Conservation (phyloP, 2,329 filamentous ascomycete genomes). For the Aureobasidium sp. region DNA sequence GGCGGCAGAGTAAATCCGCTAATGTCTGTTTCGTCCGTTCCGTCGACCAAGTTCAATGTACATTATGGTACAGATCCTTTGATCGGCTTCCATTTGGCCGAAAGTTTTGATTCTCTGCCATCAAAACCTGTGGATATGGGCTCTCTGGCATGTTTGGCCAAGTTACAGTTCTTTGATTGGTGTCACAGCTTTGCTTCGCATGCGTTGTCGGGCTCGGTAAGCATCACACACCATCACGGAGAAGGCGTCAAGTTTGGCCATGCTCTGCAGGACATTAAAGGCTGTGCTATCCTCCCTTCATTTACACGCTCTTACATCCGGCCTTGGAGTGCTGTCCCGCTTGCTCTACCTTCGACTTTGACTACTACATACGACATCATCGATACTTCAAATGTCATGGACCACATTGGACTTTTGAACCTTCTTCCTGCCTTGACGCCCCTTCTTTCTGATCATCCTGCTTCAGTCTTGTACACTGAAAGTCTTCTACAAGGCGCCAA, state of each 20-base stretch:
- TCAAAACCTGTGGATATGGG: background rate
- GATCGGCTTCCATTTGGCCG: conserved; percentile 51
- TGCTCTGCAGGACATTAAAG: conserved; percentile 5
- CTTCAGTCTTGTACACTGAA: conserved; percentile 46
- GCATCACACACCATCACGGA: conserved; percentile 10
- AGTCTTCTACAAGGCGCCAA: conserved; percentile 32
- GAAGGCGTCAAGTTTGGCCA: conserved; percentile 16
- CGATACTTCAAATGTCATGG: conserved; percentile 46
- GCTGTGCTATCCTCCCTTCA: background rate
- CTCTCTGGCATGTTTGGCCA: conserved; percentile 1
- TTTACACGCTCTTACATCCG: conserved; percentile 5
- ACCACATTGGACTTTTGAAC: conserved; percentile 40
- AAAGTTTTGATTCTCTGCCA: conserved; percentile 1
- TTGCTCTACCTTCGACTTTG: background rate
- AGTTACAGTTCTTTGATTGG: conserved; percentile 11
- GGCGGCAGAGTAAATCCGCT: conserved; percentile 16
- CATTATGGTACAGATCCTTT: conserved; percentile 48
- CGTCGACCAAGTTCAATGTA: conserved; percentile 29
- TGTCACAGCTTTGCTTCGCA: background rate
- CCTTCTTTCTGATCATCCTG: conserved; percentile 39
- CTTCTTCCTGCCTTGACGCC: conserved; percentile 42
- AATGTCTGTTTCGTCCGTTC: conserved; percentile 39
- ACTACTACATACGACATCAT: conserved; percentile 45
- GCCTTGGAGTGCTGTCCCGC: background rate
- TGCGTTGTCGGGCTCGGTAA: background rate